phyloP scores from a whole-genome alignment of 2,329 filamentous ascomycete genomes.

The Talaromyces sp. region DNA sequence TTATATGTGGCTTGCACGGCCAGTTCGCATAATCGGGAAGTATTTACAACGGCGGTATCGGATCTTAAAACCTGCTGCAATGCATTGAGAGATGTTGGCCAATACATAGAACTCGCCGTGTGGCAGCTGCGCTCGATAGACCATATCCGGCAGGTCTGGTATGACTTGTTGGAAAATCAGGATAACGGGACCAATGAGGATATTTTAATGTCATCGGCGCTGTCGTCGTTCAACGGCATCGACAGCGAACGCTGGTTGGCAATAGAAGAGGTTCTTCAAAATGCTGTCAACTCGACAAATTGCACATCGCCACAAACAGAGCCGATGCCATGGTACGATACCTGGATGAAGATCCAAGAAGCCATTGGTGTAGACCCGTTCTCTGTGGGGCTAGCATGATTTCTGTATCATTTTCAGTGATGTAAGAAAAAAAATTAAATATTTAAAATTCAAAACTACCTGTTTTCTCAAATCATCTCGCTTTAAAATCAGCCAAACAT shows the following conservation, averaged over 20 bases:
- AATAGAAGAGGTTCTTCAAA: neutral
- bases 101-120: slow-evolving; percentile 7
- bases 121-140: slow-evolving; percentile 11
- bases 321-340: slow-evolving; percentile 8
- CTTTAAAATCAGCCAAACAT: neutral
- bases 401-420: neutral
- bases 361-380: slow-evolving; percentile 1
- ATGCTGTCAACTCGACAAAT: neutral
- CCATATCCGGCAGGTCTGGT: slow-evolving; percentile 9
- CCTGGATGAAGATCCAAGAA: slow-evolving; percentile 5
- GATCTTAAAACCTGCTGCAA: slow-evolving; percentile 13
- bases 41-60: slow-evolving; percentile 6
- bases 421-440: neutral
- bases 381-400: neutral
- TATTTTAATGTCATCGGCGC: neutral
- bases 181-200: neutral
- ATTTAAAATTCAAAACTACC: neutral
- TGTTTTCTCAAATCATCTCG: neutral
- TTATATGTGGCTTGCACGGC: slow-evolving; percentile 13
- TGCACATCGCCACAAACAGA: neutral
- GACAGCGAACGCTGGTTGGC: neutral
- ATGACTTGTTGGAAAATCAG: slow-evolving; percentile 9
- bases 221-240: neutral
- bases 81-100: slow-evolving; percentile 11
- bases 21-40: neutral